phyloP scores from a whole-genome alignment of 192 early-diverging fungal species.

The Phycomyces nitens region DNA sequence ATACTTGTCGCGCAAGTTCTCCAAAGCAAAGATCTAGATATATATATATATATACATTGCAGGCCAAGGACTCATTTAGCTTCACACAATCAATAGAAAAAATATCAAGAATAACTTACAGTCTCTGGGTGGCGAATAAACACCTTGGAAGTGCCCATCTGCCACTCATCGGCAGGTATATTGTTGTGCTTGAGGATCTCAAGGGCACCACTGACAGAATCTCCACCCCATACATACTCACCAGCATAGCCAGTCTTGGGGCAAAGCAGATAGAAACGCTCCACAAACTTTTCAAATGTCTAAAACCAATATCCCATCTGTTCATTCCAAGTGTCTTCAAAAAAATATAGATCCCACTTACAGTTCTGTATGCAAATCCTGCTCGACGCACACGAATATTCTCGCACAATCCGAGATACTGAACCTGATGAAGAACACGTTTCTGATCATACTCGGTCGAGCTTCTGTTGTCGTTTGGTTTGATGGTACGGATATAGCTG shows the following conservation, averaged over 20 bases:
- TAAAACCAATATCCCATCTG: too few species aligned
- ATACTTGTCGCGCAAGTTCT: conserved; percentile 90
- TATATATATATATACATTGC: neutral
- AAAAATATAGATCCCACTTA: too few species aligned
- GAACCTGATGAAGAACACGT: conserved; percentile 94
- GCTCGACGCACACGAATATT: conserved; percentile 98
- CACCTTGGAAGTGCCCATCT: conserved; percentile 90
- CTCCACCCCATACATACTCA: conserved; percentile 81
- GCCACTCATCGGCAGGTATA: conserved; percentile 87
- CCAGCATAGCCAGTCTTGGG: conserved; percentile 77
- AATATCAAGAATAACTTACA: conserved; percentile 22
- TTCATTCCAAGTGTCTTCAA: too few species aligned
- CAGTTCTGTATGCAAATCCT: conserved; percentile 83
- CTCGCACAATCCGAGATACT: conserved; percentile 94
- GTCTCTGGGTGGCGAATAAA: conserved; percentile 97
- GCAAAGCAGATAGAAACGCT: conserved; percentile 75
- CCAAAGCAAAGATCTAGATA: conserved; percentile 72
- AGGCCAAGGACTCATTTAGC: neutral
- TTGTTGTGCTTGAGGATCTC: conserved; percentile 84
- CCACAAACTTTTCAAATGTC: conserved; percentile 50
- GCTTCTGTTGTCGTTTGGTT: conserved; percentile 95
- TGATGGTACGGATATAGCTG: conserved; percentile 95
- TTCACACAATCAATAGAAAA: neutral
- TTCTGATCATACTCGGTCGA: conserved; percentile 87
- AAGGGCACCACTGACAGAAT: conserved; percentile 63